Base-by-base conservation (phyloP, 1,139 yeast genomes). In the Candida albicans region DNA sequence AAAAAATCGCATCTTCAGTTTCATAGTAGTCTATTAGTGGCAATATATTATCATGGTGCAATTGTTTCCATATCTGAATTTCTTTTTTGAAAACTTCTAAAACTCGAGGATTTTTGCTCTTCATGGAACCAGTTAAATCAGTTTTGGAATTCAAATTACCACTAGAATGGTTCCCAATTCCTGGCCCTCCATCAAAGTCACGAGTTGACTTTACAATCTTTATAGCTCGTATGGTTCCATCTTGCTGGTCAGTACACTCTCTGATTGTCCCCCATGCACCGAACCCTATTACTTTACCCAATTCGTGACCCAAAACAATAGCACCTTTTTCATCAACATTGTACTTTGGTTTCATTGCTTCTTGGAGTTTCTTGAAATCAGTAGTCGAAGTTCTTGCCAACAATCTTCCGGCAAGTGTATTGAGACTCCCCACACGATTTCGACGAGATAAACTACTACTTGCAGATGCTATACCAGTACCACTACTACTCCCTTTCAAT, bases 241-340 rank as follows among this genome's bases (percentile, higher is more conserved):
- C 64, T 15, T 52, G 40, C 8, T 50, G 42, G 28, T 61, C 67
- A 37, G 56, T 57, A 50, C 95, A 88, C 59, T 87, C 95, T 48
- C 96, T 70, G n/a, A 91, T 86, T 29, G 86, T 79, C 3, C 96
- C 95, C 86, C 95, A 90, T 0, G 96, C 96, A 8, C 98, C 98
- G 58, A 79, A 81, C 0, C 96, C 96, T 50, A 90, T 83, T n/a
- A 85, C 77, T 52, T 81, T 82, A 0, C 96, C 96, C 34, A 86
- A 58, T 34, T 68, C 77, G 64, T 83, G 81, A 9, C 75, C 79
- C 68, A 84, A 56, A 0, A 85, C 77, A 9, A 72, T 55, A 6
- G 84, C 81, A 0, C 89, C 91, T 48, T 75, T 73, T 50, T 82
- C 87, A 54, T 82, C 86, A 1, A 70, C 70, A 51, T 73, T 70